Conservation (phyloP, 2,329 filamentous ascomycete genomes). For the Fusarium sp. region DNA sequence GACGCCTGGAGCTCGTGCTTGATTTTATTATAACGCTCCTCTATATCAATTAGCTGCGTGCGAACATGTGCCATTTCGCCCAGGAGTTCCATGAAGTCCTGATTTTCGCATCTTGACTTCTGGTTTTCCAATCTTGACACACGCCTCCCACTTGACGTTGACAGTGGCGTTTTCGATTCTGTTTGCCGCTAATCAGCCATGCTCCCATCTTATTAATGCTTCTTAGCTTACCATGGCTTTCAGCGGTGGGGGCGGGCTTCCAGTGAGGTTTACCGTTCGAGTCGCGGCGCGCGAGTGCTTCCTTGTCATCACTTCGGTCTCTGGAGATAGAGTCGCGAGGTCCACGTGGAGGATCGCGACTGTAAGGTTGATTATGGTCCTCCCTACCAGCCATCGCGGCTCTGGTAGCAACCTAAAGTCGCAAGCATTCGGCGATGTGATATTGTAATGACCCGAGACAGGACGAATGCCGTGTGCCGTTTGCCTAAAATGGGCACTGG, state of each 20-base stretch:
- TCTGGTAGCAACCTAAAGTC: constrained; percentile 13
- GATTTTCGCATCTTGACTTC: not conserved
- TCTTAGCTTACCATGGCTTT: constrained; percentile 30
- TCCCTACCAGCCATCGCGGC: constrained; percentile 41
- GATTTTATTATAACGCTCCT: constrained; percentile 30
- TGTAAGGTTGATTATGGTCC: constrained; percentile 13
- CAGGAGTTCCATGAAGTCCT: constrained; percentile 36
- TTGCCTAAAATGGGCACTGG: not conserved
- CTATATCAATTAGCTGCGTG: constrained; percentile 30
- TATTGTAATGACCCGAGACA: not conserved
- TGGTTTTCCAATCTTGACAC: constrained; percentile 5
- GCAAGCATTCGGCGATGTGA: constrained; percentile 29
- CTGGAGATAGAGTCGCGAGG: constrained; percentile 6
- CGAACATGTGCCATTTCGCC: constrained; percentile 39
- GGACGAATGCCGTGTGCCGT: not conserved
- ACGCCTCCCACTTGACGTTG: not conserved
- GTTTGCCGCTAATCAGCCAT: constrained; percentile 2
- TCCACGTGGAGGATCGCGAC: constrained; percentile 15
- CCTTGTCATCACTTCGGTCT: constrained; percentile 2
- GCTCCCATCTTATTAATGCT: not conserved
- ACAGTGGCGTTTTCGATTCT: constrained; percentile 9
- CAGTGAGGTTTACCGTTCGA: constrained; percentile 1
- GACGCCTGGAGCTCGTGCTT: constrained; percentile 25
- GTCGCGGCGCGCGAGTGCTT: not conserved
- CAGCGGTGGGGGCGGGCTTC: constrained; percentile 4